Conservation (phyloP, 306 rosid genomes). For the Acacia melanoxylon region DNA sequence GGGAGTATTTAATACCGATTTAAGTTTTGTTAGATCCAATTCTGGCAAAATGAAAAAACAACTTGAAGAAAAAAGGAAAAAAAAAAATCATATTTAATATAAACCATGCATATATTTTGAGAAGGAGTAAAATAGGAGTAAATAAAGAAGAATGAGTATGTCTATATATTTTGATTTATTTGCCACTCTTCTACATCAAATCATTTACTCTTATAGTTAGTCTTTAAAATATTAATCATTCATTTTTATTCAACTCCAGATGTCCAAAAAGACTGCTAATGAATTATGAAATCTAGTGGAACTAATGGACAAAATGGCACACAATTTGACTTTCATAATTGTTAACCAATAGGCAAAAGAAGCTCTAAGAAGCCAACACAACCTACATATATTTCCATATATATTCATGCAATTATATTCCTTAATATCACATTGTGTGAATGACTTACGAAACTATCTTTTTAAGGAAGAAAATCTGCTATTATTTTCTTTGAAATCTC, state of each 20-base stretch:
- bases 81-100: no score
- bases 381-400: neutral
- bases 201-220: no score
- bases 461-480: neutral
- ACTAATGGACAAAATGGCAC: neutral
- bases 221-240: neutral
- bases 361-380: neutral
- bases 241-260: neutral
- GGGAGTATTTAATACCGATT: no score
- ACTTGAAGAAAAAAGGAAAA: no score
- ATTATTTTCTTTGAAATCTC: constrained; percentile 22
- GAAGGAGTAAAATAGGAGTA: no score
- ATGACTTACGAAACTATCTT: neutral
- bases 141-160: no score
- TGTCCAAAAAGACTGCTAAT: constrained; percentile 35
- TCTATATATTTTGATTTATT: no score
- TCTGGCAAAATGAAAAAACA: no score
- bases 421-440: neutral
- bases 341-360: neutral
- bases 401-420: neutral
- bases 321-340: neutral
- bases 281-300: neutral
- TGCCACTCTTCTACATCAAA: no score
- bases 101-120: no score
- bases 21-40: no score